Percentiles rank a stretch among this genome's conserved stretches.
phyloP scores from a whole-genome alignment of 2,329 filamentous ascomycete species.

The Neocucurbitaria cava region DNA sequence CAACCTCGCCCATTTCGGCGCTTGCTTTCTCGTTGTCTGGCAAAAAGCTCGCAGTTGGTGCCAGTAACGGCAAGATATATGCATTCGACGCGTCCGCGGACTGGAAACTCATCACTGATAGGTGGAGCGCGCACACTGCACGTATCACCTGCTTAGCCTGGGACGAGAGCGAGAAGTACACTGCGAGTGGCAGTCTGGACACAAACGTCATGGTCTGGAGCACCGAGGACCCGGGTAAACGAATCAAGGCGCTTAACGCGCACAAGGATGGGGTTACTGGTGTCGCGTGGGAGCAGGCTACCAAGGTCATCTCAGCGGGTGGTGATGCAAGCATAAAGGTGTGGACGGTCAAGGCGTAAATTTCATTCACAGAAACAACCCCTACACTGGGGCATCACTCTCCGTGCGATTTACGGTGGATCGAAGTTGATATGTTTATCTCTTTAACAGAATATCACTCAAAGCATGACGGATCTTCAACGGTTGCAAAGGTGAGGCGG shows the following conservation, averaged over 20 bases:
- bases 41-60: constrained; percentile 80
- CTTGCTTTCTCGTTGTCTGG: constrained; percentile 84
- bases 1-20: constrained; percentile 75
- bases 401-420: not conserved
- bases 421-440: not conserved
- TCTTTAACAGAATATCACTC: not conserved
- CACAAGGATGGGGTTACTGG: constrained; percentile 96
- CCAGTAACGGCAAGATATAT: constrained; percentile 83
- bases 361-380: not conserved
- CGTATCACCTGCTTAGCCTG: constrained; percentile 75
- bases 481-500: constrained; percentile 10
- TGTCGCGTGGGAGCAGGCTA: constrained; percentile 74
- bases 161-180: constrained; percentile 77
- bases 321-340: constrained; percentile 91
- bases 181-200: constrained; percentile 85
- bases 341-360: constrained; percentile 63
- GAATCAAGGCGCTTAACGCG: constrained; percentile 83
- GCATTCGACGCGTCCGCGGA: constrained; percentile 71
- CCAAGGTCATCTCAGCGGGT: constrained; percentile 77
- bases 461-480: not conserved
- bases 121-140: constrained; percentile 75
- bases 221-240: constrained; percentile 78
- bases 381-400: too few relatives aligned
- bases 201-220: constrained; percentile 96
- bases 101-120: constrained; percentile 79